These are phyloP conservation scores for Kuraishia molischiana DNA, from an alignment of 805 yeast species.

Conservation along the genomic window DNA sequence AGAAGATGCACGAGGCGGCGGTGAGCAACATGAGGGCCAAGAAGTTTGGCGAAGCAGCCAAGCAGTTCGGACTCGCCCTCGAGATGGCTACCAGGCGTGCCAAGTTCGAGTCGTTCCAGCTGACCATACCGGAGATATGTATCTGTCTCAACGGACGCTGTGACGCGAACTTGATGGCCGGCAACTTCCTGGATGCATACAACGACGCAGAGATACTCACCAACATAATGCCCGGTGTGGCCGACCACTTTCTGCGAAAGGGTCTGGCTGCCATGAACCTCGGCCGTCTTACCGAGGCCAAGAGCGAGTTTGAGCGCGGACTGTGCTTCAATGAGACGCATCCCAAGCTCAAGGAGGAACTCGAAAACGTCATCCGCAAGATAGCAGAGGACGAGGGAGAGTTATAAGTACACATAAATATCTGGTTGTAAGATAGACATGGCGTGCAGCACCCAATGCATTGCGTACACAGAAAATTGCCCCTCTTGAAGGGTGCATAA, in stretches of 20 bases:
- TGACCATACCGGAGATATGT: slow-evolving; percentile 59
- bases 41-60: slow-evolving; percentile 49
- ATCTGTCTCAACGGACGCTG: slow-evolving; percentile 61
- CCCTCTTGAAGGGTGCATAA: too few species aligned
- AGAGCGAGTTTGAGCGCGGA: slow-evolving; percentile 65
- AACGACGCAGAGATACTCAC: slow-evolving; percentile 62
- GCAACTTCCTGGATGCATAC: slow-evolving; percentile 47
- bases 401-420: too few species aligned
- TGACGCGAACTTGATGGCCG: slow-evolving; percentile 52
- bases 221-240: slow-evolving; percentile 45
- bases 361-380: slow-evolving; percentile 33
- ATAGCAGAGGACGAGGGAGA: slow-evolving; percentile 56
- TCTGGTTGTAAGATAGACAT: too few species aligned
- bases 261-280: slow-evolving; percentile 55
- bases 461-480: too few species aligned
- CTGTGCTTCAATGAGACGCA: slow-evolving; percentile 51
- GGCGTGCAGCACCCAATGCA: too few species aligned
- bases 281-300: slow-evolving; percentile 53
- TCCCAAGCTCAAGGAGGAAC: slow-evolving; percentile 35
- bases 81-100: slow-evolving; percentile 61
- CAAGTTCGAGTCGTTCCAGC: slow-evolving; percentile 66
- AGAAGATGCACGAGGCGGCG: slow-evolving; percentile 57
- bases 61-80: slow-evolving; percentile 55
- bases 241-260: slow-evolving; percentile 66
- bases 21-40: slow-evolving; percentile 43